Evolutionary conservation across 1,284 basidiomycete genomes (phyloP).

Genomic region (Boletellus deceptivus): DNA sequence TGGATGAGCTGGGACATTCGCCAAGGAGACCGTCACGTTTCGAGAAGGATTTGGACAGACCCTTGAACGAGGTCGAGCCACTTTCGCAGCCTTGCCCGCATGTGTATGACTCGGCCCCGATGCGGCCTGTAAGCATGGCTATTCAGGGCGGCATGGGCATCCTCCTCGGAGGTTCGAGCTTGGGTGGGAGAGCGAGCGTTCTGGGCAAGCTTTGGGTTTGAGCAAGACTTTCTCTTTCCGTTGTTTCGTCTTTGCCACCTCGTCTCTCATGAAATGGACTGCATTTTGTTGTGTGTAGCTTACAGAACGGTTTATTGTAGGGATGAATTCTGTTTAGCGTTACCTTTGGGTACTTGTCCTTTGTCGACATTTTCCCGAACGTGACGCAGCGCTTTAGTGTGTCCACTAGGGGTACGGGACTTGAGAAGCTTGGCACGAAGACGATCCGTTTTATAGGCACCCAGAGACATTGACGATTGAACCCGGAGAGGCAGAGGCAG

Average conservation of each 20-base stretch:
- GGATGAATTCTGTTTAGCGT: no score
- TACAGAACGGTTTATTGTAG: neutral
- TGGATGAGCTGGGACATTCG: slow-evolving; percentile 43
- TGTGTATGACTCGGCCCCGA: slow-evolving; percentile 70
- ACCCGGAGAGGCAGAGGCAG: slow-evolving; percentile 7
- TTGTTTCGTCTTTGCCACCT: neutral
- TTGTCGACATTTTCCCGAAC: no score
- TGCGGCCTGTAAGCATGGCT: slow-evolving; percentile 72
- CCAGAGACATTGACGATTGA: slow-evolving; percentile 7
- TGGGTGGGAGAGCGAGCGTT: slow-evolving; percentile 50
- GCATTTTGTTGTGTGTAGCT: neutral
- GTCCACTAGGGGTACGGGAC: slow-evolving; percentile 19
- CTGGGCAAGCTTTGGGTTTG: slow-evolving; percentile 62
- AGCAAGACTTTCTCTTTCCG: slow-evolving; percentile 1
- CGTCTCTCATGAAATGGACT: slow-evolving; percentile 1
- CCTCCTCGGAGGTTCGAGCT: slow-evolving; percentile 46
- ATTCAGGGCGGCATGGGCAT: slow-evolving; percentile 69
- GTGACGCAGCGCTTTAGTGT: no score
- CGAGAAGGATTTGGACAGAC: slow-evolving; percentile 65
- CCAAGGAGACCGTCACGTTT: slow-evolving; percentile 67
- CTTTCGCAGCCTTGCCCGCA: slow-evolving; percentile 73
- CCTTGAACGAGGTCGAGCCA: slow-evolving; percentile 47
- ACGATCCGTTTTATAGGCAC: slow-evolving; percentile 18
- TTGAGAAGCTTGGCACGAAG: slow-evolving; percentile 17
- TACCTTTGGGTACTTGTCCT: no score